phyloP scores from a whole-genome alignment of 306 rosid genomes.

The Medicago ruthenica region DNA sequence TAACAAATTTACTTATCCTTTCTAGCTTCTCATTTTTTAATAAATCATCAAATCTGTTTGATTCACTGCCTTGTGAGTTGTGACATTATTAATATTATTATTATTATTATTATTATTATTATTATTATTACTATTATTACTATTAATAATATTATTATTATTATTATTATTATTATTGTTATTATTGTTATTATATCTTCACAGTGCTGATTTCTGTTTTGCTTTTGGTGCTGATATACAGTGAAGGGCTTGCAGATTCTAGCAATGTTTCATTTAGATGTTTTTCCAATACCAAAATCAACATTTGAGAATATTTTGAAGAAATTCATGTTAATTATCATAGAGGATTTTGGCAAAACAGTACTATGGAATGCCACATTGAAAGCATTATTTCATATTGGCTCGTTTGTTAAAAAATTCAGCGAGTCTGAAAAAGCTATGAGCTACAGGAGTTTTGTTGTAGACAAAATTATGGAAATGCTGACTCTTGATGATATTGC shows the following conservation, averaged over 20 bases:
- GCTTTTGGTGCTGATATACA: conserved; percentile 52
- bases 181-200: conserved; percentile 15
- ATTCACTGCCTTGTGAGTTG: conserved; percentile 9
- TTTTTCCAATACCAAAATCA: conserved; percentile 61
- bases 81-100: conserved; percentile 9
- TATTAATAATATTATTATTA: conserved; percentile 1
- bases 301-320: conserved; percentile 66
- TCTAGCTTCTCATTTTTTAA: background rate
- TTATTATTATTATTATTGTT: no score
- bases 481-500: conserved; percentile 57
- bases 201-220: conserved; percentile 35
- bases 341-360: conserved; percentile 55
- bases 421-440: conserved; percentile 64
- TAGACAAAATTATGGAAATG: conserved; percentile 63
- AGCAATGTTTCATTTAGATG: conserved; percentile 72
- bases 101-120: no score
- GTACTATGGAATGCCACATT: conserved; percentile 72
- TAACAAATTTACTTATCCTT: background rate
- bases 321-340: conserved; percentile 72
- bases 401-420: conserved; percentile 61
- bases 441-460: conserved; percentile 63
- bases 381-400: conserved; percentile 74
- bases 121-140: no score
- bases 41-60: conserved; percentile 16
- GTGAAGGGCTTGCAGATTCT: conserved; percentile 85